Percentiles rank a stretch among this genome's conserved stretches.
Evolutionary conservation across 2,329 filamentous ascomycete species (phyloP).

Genomic region (Fusarium siculi): DNA sequence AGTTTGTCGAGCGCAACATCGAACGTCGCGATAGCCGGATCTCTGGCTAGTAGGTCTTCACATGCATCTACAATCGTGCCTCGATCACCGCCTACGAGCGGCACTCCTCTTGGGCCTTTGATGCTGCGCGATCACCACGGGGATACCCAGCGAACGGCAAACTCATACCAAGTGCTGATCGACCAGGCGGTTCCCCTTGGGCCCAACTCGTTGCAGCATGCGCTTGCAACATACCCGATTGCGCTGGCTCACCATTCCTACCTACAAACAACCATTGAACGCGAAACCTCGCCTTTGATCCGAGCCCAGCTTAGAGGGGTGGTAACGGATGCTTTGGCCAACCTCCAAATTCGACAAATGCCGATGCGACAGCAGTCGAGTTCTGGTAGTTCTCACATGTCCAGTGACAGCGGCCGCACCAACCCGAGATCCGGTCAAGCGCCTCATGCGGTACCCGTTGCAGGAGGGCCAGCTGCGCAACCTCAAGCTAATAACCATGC

Average conservation of each 20-base stretch:
- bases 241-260: conserved; percentile 60
- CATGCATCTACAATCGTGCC: conserved; percentile 6
- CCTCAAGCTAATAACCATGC: conserved; percentile 27
- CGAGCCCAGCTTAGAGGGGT: conserved; percentile 62
- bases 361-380: conserved; percentile 40
- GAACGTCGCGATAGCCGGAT: conserved; percentile 23
- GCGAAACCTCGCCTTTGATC: conserved; percentile 59
- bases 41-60: conserved; percentile 14
- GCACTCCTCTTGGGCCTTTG: conserved; percentile 24
- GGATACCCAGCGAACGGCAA: conserved; percentile 47
- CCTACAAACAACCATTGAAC: conserved; percentile 63
- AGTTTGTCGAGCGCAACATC: conserved; percentile 16
- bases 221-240: conserved; percentile 58
- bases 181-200: conserved; percentile 65
- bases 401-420: conserved; percentile 7
- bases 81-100: conserved; percentile 13
- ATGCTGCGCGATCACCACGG: conserved; percentile 42
- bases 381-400: conserved; percentile 4
- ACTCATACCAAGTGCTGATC: conserved; percentile 63
- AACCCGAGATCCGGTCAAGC: conserved; percentile 7
- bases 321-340: conserved; percentile 58
- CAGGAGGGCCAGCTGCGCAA: conserved; percentile 12
- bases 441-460: neutral
- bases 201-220: conserved; percentile 56
- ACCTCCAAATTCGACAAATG: conserved; percentile 58